Evolutionary conservation across 2,329 filamentous ascomycete genomes (phyloP), one percentile per base, ranked within the genome.

Genomic region (Aspergillus pseudotamarii): DNA sequence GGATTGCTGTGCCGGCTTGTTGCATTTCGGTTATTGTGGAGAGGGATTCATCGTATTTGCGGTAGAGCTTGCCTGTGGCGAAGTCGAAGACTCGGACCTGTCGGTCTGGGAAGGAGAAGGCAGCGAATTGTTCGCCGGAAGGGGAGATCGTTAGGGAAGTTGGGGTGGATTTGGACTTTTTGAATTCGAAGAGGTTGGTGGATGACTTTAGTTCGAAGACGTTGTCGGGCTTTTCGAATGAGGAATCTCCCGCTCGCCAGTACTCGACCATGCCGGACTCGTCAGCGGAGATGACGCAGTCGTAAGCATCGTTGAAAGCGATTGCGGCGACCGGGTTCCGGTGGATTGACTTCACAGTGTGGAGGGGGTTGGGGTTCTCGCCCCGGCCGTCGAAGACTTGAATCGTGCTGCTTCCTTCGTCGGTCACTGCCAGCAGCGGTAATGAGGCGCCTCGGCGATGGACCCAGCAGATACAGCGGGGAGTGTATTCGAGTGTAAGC

Each of bases 21-120:
- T 99, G 94, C 93, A 97, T 97, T 66, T 96, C 92, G 59, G 92
- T 93, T 51, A 96, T 89, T 1, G 92, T 95, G 61, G 90, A 85
- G 12, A 99, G 84, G 4, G 94, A 98, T 76, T 99, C 95, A 72
- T 99, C 96, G 73, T 99, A 99, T 1, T 92, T 95, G 43, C 94
- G 89, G 72, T 94, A 89, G 5, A 99, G 85, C 78, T 96, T 97
- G 12, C 88, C 95, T 0, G 92, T 89, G 1, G 89, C 86, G 73
- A 99, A 99, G 71, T 99, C 93, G 75, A 99, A 99, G 21, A 99
- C 81, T 30, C 95, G 90, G 55, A 99, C 88, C 77, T 96, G 96
- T 61, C 95, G 89, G 77, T 99, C 95, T 0, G 95, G 96, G 69
- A 97, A 89, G 0, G 95, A 99, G 70, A 95, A 89, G 0, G 93